Evolutionary conservation across 371 early-diverging fungal genomes (phyloP), one percentile per base, ranked within the genome.

Genomic region (Mortierella sp.): DNA sequence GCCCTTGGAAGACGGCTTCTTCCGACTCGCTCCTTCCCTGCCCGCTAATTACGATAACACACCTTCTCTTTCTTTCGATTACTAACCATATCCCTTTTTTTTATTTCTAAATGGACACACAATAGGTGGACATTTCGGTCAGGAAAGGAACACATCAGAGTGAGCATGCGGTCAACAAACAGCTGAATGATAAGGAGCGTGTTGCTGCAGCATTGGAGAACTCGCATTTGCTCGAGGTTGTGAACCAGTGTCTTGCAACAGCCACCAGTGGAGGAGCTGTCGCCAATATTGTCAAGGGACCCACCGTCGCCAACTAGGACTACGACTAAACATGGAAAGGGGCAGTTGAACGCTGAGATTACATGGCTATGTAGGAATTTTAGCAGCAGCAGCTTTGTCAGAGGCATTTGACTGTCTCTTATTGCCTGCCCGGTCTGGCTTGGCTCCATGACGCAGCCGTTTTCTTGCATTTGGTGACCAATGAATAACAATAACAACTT

Each of bases 181-280:
- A 99, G 89, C 90, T 99, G 73, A 98, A 98, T 88, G 99, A 99
- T 87, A 99, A 99, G 92, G 99, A 99, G 86, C 92, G 99, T 75
- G 99, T 99, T 10, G 98, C 98, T 5, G 99, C 99, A 6, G 99
- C 99, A 8, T 91, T 99, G 80, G 99, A 99, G 83, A 99, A 99
- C 89, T 90, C 90, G 10, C 96, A 97, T 85, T 87, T 99, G 67
- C 88, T 98, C 61, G 97, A 97, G 82, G 98, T 98, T 0, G 98
- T 98, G 48, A 97, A 98, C 80, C 97, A 98, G 82, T 96, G 97
- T 78, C 81, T 96, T 75, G 91, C 96, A 10, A 93, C 93, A 5
- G 93, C 93, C 14, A 86, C 82, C 3, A 86, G 82, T n/a, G 86
- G 86, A 71, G 82, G 82, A 34, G 79, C 81, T 37, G 81, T 85